A percentile compares a stretch with the other conserved stretches of the same genome.
Evolutionary conservation across 495 filamentous ascomycete species (phyloP).

Genomic region (Jackrogersella multiformis): DNA sequence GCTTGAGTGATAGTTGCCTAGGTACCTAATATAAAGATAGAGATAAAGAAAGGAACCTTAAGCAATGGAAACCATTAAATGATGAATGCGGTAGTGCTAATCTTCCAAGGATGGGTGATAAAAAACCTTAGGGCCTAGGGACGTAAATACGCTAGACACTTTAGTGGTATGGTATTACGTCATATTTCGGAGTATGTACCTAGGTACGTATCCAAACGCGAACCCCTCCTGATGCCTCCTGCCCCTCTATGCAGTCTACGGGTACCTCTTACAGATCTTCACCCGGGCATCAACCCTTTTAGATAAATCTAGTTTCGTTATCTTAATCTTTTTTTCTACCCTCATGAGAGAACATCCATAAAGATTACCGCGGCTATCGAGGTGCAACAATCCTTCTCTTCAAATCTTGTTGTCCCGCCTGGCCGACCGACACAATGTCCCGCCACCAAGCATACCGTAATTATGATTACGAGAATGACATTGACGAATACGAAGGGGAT

Average conservation of each 20-base stretch:
- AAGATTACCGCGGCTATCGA: neutral
- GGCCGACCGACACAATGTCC: slow-evolving; percentile 60
- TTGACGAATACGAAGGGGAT: slow-evolving; percentile 68
- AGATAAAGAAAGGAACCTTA: too few relatives aligned
- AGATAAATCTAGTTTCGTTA: neutral
- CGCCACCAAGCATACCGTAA: slow-evolving; percentile 68
- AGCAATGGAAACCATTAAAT: too few relatives aligned
- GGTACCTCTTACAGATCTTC: too few relatives aligned
- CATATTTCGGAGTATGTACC: neutral
- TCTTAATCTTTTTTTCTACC: neutral
- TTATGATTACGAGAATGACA: slow-evolving; percentile 67
- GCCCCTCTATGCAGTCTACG: too few relatives aligned
- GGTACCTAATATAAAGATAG: too few relatives aligned
- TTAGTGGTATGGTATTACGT: neutral
- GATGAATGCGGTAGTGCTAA: too few relatives aligned
- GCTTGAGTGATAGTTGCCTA: too few relatives aligned
- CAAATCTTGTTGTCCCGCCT: too few relatives aligned
- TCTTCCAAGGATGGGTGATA: too few relatives aligned
- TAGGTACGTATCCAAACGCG: neutral
- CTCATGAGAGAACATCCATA: too few relatives aligned
- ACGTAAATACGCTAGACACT: neutral
- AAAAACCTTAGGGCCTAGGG: neutral
- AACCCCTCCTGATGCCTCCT: slow-evolving; percentile 13
- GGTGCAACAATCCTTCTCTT: neutral
- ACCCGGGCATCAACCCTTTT: neutral